Conservation (phyloP, 176 grass and related monocot genomes). For the Eleusine indica region DNA sequence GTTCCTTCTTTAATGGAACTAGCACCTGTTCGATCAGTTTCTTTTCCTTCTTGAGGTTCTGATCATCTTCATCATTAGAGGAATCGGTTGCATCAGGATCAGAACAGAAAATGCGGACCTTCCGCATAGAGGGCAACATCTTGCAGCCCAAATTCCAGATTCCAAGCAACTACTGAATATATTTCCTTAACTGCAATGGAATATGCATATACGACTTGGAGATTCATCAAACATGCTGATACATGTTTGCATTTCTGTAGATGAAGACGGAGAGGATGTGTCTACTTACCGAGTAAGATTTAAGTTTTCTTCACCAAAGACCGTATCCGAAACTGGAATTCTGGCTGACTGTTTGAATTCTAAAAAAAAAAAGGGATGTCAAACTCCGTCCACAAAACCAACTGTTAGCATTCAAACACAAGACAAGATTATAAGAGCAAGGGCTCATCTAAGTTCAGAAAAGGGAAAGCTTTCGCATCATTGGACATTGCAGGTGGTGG, state of each 20-base stretch:
- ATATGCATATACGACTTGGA: constrained; percentile 4
- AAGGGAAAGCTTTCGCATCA: constrained; percentile 3
- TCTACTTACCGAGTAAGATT: constrained; percentile 18
- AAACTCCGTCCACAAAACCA: constrained; percentile 32
- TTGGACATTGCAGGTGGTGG: constrained; percentile 3
- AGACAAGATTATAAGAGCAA: constrained; percentile 8
- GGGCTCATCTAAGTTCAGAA: neutral
- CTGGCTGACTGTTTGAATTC: neutral
- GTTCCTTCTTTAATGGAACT: neutral
- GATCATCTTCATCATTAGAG: constrained; percentile 35
- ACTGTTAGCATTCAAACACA: constrained; percentile 19
- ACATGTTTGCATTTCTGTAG: neutral
- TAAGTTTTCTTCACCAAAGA: neutral
- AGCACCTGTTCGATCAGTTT: constrained; percentile 35
- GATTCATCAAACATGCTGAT: constrained; percentile 7
- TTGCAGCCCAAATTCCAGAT: neutral
- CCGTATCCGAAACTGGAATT: neutral
- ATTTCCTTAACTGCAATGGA: neutral
- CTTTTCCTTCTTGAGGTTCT: constrained; percentile 36
- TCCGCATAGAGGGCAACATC: constrained; percentile 22
- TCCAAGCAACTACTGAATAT: neutral
- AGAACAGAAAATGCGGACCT: constrained; percentile 37
- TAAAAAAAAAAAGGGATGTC: neutral
- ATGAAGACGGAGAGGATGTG: neutral
- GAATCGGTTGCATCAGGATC: constrained; percentile 63